Percentiles rank a stretch among this genome's conserved stretches.
phyloP scores from a whole-genome alignment of 1,139 yeast genomes.

The Yamadazyma pseudoaaseri region DNA sequence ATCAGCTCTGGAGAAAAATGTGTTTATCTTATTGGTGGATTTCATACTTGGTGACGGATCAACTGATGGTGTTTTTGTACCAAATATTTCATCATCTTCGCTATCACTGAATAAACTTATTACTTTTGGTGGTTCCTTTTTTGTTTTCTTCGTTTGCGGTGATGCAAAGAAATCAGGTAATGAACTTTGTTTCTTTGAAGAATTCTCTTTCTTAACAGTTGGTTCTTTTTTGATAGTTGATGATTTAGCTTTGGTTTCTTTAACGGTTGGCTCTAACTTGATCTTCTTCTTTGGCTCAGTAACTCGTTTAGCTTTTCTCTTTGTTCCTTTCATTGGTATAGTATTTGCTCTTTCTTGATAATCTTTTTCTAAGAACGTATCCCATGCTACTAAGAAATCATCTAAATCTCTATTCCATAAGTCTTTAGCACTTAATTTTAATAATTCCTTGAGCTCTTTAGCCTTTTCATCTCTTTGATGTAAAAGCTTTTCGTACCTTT shows the following conservation, averaged over 20 bases:
- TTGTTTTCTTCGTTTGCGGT: constrained; percentile 6
- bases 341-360: constrained; percentile 29
- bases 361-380: constrained; percentile 49
- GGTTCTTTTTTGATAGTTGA: constrained; percentile 8
- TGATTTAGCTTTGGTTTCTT: constrained; percentile 1
- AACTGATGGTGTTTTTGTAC: constrained; percentile 11
- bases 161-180: constrained; percentile 15
- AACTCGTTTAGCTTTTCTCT: constrained; percentile 26
- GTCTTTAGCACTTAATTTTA: constrained; percentile 77
- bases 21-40: constrained; percentile 5
- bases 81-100: constrained; percentile 31
- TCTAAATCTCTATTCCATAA: constrained; percentile 86
- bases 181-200: constrained; percentile 6
- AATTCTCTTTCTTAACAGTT: constrained; percentile 1
- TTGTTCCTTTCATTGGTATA: constrained; percentile 28
- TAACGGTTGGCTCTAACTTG: constrained; percentile 15
- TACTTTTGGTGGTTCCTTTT: constrained; percentile 11
- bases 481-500: constrained; percentile 78
- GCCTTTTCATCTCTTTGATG: constrained; percentile 73
- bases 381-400: constrained; percentile 65
- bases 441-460: constrained; percentile 62
- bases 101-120: constrained; percentile 29
- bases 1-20: constrained; percentile 3
- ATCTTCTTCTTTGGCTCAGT: constrained; percentile 12
- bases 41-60: constrained; percentile 10